phyloP scores from a whole-genome alignment of 768 basidiomycete species.

The Russula olivacea region DNA sequence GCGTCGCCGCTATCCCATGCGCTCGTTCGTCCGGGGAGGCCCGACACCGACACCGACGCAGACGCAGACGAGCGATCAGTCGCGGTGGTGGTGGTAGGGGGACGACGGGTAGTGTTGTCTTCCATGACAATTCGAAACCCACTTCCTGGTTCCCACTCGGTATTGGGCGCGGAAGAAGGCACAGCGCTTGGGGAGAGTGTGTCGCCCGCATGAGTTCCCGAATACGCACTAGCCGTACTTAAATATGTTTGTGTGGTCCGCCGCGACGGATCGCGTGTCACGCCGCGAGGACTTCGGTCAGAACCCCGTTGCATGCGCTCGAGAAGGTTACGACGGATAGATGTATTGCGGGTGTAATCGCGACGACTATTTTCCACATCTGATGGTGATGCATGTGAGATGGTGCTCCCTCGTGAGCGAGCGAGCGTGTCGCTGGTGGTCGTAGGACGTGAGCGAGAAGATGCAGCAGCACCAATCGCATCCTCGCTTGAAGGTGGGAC shows the following conservation, averaged over 20 bases:
- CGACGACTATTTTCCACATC: slow-evolving; percentile 35
- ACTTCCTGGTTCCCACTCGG: slow-evolving; percentile 27
- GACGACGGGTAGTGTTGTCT: slow-evolving; percentile 21
- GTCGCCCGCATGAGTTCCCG: slow-evolving; percentile 10
- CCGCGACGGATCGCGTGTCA: slow-evolving; percentile 19
- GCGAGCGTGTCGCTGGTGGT: neutral
- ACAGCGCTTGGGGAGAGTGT: slow-evolving; percentile 3
- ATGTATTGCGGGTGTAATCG: slow-evolving; percentile 45
- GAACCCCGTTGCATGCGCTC: slow-evolving; percentile 34
- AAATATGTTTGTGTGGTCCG: slow-evolving; percentile 14
- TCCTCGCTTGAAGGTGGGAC: neutral
- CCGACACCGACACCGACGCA: neutral
- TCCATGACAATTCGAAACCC: slow-evolving; percentile 44
- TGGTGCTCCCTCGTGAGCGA: slow-evolving; percentile 13
- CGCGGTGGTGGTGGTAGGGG: neutral
- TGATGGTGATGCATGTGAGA: neutral
- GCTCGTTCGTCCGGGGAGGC: slow-evolving; percentile 19
- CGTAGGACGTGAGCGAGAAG: neutral
- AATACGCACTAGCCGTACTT: slow-evolving; percentile 21
- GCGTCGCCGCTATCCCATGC: slow-evolving; percentile 21
- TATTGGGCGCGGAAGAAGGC: slow-evolving; percentile 2
- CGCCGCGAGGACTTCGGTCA: slow-evolving; percentile 29
- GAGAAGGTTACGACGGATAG: slow-evolving; percentile 47
- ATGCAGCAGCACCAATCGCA: neutral
- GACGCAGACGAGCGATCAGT: neutral